Evolutionary conservation across 768 basidiomycete genomes (phyloP), one percentile per base, ranked within the genome.

Genomic region (Thelephora ganbajun): DNA sequence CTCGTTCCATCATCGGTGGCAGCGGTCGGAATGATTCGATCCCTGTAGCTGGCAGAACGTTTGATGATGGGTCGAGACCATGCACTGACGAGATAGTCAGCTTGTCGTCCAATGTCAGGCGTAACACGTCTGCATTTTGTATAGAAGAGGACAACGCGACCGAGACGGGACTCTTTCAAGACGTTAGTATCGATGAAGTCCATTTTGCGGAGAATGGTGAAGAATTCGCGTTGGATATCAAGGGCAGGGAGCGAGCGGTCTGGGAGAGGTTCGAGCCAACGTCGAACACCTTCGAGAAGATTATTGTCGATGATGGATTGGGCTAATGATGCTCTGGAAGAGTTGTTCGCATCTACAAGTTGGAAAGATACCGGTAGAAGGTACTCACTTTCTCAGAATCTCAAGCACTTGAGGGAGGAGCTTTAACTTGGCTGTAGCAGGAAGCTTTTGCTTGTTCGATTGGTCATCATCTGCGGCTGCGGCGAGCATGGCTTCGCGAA

Each of bases 261-360:
- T 0, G 84, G 85, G 13, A 98, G 79, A 0, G 96, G 96, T 56
- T 98, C 96, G 2, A 99, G 78, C 89, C 90, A 99, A 34, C 78
- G 70, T 35, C 77, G 73, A 45, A 97, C 90, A 5, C 84, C 91
- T 54, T 90, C 86, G 23, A 99, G 71, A 36, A 98, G 77, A 53
- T 93, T 91, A 62, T 92, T 92, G 66, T 99, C 96, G 46, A 91
- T 79, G 58, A 98, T 94, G 5, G 91, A 87, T 57, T 94, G 89
- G 11, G 83, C 79, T 13, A 94, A 76, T 1, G 89, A 80, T 14
- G 79, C 75, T 63, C 91, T 94, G 58, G 16, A 49, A 34, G 18
- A 35, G 48, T 44, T 42, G 48, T 50, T 51, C 51, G 58, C 33
- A 43, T 47, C 18, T 22, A 14, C 5, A 45, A 33, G 23, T 23